Evolutionary conservation across 1,139 yeast genomes (phyloP).

Genomic region (Barnettozyma hawaiiensis): DNA sequence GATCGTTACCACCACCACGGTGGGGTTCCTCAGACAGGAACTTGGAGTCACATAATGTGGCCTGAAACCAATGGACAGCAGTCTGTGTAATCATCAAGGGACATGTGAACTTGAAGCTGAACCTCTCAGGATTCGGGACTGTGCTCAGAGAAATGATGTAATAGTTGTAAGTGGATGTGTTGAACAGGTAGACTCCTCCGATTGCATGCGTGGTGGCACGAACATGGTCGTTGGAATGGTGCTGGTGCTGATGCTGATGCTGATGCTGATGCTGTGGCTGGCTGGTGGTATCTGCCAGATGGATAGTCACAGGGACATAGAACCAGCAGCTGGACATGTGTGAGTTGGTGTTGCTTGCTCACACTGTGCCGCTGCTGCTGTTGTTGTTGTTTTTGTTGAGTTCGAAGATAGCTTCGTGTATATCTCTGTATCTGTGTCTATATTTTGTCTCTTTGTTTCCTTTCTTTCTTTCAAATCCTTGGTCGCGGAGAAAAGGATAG

Average conservation of each 20-base stretch:
- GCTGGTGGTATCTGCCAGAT: slow-evolving; percentile 11
- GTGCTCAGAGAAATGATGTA: slow-evolving; percentile 17
- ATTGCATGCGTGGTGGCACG: slow-evolving; percentile 12
- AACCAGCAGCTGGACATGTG: slow-evolving; percentile 16
- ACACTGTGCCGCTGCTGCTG: too few species aligned
- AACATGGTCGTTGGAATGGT: neutral
- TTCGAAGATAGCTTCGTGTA: neutral
- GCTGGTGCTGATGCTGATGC: too few species aligned
- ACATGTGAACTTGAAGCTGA: slow-evolving; percentile 13
- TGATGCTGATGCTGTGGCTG: too few species aligned
- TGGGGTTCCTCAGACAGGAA: slow-evolving; percentile 1
- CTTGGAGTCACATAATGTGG: slow-evolving; percentile 9
- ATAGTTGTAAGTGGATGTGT: slow-evolving; percentile 12
- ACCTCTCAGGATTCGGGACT: slow-evolving; percentile 12
- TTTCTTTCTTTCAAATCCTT: neutral
- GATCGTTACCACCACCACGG: too few species aligned
- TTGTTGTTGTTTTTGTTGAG: too few species aligned
- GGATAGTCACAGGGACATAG: slow-evolving; percentile 23
- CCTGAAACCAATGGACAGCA: slow-evolving; percentile 12
- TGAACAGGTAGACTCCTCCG: slow-evolving; percentile 22
- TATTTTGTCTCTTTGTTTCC: too few species aligned
- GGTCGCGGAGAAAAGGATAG: neutral
- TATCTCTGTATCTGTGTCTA: too few species aligned
- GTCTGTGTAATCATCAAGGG: slow-evolving; percentile 11
- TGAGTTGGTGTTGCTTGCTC: too few species aligned